Evolutionary conservation across 495 filamentous ascomycete genomes (phyloP).

Genomic region (Monascus purpureus): DNA sequence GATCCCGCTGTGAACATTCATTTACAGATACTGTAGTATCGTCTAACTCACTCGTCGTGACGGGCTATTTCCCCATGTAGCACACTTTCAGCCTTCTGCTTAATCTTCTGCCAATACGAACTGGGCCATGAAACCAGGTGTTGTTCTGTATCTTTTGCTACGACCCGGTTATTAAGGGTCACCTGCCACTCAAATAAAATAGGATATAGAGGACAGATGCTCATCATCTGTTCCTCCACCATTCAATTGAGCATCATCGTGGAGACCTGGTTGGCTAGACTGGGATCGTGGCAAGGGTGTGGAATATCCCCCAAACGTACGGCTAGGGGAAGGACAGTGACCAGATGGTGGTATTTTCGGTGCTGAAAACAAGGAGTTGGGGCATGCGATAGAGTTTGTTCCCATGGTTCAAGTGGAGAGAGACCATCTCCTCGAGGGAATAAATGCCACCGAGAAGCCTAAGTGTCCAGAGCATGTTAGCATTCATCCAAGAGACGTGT

Average conservation of each 20-base stretch:
- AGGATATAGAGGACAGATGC: conserved; percentile 1
- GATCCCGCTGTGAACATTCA: conserved; percentile 1
- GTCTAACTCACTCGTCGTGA: neutral
- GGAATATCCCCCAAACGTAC: neutral
- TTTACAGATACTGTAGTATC: conserved; percentile 2
- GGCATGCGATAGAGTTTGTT: conserved; percentile 2
- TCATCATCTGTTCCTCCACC: neutral
- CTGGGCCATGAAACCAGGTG: conserved; percentile 2
- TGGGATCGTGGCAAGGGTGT: conserved; percentile 1
- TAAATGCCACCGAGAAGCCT: conserved; percentile 1
- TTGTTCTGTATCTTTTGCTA: conserved; percentile 3
- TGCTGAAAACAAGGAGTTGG: conserved; percentile 1
- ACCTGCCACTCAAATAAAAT: conserved; percentile 2
- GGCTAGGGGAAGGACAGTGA: conserved; percentile 3
- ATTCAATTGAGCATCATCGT: neutral
- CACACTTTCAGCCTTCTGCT: conserved; percentile 1
- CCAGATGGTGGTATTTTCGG: conserved; percentile 1
- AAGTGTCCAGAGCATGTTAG: conserved; percentile 2
- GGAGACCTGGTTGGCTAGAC: neutral
- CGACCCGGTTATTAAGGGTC: conserved; percentile 1
- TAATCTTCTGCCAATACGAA: conserved; percentile 3
- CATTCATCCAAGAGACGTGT: conserved; percentile 1
- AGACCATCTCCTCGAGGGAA: conserved; percentile 2
- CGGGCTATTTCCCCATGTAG: neutral
- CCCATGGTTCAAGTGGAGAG: conserved; percentile 2